phyloP scores from a whole-genome alignment of 1,139 yeast genomes.

The Lodderomyces orthopsilosis region DNA sequence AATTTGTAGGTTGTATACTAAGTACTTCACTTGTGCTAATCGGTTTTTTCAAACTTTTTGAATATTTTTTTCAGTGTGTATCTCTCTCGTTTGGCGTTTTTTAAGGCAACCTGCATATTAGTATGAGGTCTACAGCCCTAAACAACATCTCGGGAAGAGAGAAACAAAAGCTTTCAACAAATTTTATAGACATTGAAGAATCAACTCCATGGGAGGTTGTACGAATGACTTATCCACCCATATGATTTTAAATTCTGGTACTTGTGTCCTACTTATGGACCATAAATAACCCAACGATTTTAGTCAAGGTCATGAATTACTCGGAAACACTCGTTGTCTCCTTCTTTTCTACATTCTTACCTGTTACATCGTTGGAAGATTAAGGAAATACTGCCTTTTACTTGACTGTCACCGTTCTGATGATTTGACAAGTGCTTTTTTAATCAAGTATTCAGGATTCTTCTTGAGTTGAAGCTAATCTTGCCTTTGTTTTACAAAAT shows the following conservation, averaged over 20 bases:
- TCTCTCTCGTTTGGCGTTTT: not conserved
- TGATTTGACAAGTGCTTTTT: conserved; percentile 27
- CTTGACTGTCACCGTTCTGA: conserved; percentile 45
- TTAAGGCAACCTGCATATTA: not conserved
- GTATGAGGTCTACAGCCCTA: not conserved
- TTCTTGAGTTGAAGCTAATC: conserved; percentile 65
- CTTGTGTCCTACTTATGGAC: not conserved
- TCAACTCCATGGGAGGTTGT: not conserved
- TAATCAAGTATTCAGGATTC: conserved; percentile 34
- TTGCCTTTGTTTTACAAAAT: conserved; percentile 17
- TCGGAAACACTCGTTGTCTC: not conserved
- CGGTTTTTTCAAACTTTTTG: not conserved
- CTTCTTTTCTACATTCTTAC: conserved; percentile 11
- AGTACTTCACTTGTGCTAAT: not conserved
- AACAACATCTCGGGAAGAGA: not conserved
- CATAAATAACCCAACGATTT: not conserved
- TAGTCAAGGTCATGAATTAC: conserved; percentile 1
- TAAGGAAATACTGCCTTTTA: conserved; percentile 23
- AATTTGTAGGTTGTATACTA: not conserved
- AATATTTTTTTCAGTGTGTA: not conserved
- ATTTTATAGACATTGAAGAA: too few relatives aligned
- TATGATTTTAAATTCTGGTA: not conserved
- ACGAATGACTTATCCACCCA: not conserved
- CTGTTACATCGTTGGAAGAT: conserved; percentile 20
- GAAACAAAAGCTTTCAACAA: not conserved